Evolutionary conservation across 306 rosid species (phyloP).

Genomic region (Malus sieversii): DNA sequence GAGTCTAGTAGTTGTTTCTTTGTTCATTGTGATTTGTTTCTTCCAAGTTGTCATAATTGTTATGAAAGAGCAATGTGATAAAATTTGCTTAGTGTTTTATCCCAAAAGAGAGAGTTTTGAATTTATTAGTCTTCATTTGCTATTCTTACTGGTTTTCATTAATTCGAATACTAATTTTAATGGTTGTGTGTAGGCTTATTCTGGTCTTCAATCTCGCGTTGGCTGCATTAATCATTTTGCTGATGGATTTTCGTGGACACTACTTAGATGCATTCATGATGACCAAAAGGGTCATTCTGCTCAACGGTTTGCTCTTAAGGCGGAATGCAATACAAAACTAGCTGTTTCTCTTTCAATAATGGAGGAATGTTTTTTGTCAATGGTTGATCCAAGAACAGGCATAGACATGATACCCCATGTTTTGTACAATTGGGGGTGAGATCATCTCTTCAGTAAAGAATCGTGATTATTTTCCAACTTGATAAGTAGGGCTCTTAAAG

Average conservation of each 20-base stretch:
- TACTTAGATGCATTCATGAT: slow-evolving; percentile 77
- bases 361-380: slow-evolving; percentile 94
- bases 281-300: slow-evolving; percentile 88
- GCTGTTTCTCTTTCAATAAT: slow-evolving; percentile 91
- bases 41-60: neutral
- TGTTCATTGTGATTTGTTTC: slow-evolving; percentile 11
- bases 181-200: slow-evolving; percentile 51
- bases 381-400: slow-evolving; percentile 97
- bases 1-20: neutral
- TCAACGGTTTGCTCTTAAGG: slow-evolving; percentile 83
- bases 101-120: neutral
- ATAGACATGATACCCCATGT: slow-evolving; percentile 94
- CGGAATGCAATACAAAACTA: slow-evolving; percentile 83
- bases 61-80: slow-evolving; percentile 2
- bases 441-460: slow-evolving; percentile 16
- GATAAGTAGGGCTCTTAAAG: neutral
- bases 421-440: slow-evolving; percentile 91
- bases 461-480: neutral
- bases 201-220: slow-evolving; percentile 70
- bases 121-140: neutral
- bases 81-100: neutral
- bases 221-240: slow-evolving; percentile 58
- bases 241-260: slow-evolving; percentile 67
- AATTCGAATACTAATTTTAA: slow-evolving; percentile 13
- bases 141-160: slow-evolving; percentile 3